These are phyloP conservation scores for Sanguinoderma infundibulare DNA, from an alignment of 1,284 basidiomycete genomes.

Conservation along the genomic window DNA sequence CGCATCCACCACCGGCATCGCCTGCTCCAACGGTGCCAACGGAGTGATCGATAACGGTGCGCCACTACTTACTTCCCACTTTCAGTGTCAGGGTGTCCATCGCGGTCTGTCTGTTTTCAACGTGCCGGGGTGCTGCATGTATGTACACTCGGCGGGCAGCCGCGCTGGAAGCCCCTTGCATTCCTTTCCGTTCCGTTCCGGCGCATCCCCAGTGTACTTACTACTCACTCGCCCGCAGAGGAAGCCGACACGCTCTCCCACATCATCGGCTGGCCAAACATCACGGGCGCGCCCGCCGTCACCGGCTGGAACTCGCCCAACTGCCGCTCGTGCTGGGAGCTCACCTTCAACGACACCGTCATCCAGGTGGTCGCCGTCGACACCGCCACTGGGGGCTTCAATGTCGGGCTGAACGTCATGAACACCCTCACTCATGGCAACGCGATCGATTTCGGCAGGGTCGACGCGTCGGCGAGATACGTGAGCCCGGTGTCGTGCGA, in stretches of 20 bases:
- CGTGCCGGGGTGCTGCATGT: too few relatives aligned
- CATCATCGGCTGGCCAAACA: conserved; percentile 52
- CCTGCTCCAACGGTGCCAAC: conserved; percentile 53
- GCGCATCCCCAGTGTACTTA: neutral
- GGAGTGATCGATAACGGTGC: conserved; percentile 47
- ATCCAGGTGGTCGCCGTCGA: conserved; percentile 50
- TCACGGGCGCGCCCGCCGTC: conserved; percentile 50
- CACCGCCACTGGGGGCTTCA: conserved; percentile 39
- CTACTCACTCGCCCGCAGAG: neutral
- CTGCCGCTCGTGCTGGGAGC: conserved; percentile 52
- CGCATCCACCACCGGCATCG: conserved; percentile 39
- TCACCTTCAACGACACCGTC: conserved; percentile 41
- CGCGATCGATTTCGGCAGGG: conserved; percentile 21
- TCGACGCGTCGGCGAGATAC: conserved; percentile 22
- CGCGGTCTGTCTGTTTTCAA: too few relatives aligned
- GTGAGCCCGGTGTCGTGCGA: conserved; percentile 12
- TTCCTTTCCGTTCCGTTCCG: too few relatives aligned
- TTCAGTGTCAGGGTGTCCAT: too few relatives aligned
- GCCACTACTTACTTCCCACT: conserved; percentile 35
- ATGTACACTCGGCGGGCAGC: too few relatives aligned
- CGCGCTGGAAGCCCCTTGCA: too few relatives aligned
- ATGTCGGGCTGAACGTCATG: conserved; percentile 29
- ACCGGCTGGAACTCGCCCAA: conserved; percentile 43
- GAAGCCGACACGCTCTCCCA: conserved; percentile 49
- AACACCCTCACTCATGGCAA: conserved; percentile 26